phyloP scores from a whole-genome alignment of 345 rosid genomes.

The Brassica juncea region DNA sequence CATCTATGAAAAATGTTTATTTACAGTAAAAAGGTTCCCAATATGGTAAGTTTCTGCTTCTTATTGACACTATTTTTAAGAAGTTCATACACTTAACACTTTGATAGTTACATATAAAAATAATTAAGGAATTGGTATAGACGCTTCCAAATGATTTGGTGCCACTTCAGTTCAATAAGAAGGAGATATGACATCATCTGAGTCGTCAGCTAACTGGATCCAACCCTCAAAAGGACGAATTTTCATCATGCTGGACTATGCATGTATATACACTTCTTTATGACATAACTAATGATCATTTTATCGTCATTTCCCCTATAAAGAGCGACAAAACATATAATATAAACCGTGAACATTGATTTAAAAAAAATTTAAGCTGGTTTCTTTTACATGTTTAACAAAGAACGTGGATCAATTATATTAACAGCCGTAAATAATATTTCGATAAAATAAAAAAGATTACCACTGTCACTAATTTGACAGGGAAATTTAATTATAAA shows the following conservation, averaged over 20 bases:
- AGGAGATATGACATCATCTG: background rate
- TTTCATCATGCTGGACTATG: conserved; percentile 5
- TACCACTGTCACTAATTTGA: too few relatives aligned
- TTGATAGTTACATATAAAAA: conserved; percentile 3
- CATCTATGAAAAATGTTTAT: background rate
- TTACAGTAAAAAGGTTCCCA: background rate
- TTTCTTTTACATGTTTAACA: too few relatives aligned
- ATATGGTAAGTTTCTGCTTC: conserved; percentile 4
- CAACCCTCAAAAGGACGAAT: background rate
- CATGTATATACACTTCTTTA: background rate
- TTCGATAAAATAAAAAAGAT: too few relatives aligned
- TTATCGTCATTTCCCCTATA: too few relatives aligned
- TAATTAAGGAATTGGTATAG: background rate
- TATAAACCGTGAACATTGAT: too few relatives aligned
- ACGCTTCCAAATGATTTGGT: conserved; percentile 26
- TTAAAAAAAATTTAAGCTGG: too few relatives aligned
- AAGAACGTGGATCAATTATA: too few relatives aligned
- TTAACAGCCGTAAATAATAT: too few relatives aligned
- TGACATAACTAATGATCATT: too few relatives aligned
- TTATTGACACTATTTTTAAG: background rate
- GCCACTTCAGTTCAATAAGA: background rate
- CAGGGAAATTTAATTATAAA: too few relatives aligned
- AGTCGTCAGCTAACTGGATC: conserved; percentile 11
- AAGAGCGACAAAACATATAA: too few relatives aligned
- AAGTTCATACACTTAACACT: background rate